A percentile compares a stretch with the other conserved stretches of the same genome.
phyloP scores from a whole-genome alignment of 495 filamentous ascomycete species.

The Aspergillus bridgeri region DNA sequence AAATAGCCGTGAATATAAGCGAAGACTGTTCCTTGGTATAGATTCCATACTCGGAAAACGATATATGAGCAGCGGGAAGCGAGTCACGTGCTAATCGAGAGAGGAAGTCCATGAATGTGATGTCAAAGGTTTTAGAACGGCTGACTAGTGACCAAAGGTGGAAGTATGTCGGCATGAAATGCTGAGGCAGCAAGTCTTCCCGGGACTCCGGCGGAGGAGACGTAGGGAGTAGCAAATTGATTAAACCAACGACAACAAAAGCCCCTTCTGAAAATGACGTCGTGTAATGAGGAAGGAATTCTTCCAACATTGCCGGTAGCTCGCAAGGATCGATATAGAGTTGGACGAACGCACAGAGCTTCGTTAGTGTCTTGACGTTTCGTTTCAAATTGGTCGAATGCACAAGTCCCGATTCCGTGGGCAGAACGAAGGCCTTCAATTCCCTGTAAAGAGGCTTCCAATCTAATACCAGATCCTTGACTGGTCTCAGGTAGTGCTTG shows the following conservation, averaged over 20 bases:
- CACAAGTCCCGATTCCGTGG: slow-evolving; percentile 67
- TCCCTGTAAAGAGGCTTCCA: slow-evolving; percentile 93
- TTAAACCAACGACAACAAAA: slow-evolving; percentile 78
- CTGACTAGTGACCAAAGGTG: slow-evolving; percentile 94
- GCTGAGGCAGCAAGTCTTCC: slow-evolving; percentile 69
- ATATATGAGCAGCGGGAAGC: slow-evolving; percentile 66
- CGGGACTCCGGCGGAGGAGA: slow-evolving; percentile 68
- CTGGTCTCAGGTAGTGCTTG: slow-evolving; percentile 90
- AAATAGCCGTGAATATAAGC: slow-evolving; percentile 85
- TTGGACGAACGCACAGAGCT: slow-evolving; percentile 84
- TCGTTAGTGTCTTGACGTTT: slow-evolving; percentile 72
- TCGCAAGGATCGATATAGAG: slow-evolving; percentile 89
- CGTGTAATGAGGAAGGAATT: slow-evolving; percentile 92
- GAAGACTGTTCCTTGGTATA: slow-evolving; percentile 91
- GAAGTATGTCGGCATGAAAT: slow-evolving; percentile 87
- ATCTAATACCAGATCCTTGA: slow-evolving; percentile 83
- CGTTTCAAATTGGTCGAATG: slow-evolving; percentile 63
- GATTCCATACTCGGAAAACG: slow-evolving; percentile 83
- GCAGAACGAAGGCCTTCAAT: slow-evolving; percentile 82
- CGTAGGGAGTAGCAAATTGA: slow-evolving; percentile 87
- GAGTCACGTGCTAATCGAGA: slow-evolving; percentile 84
- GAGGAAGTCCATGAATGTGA: slow-evolving; percentile 82
- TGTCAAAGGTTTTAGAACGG: slow-evolving; percentile 82
- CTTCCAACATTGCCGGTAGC: slow-evolving; percentile 82
- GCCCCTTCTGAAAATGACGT: slow-evolving; percentile 86